These are phyloP conservation scores for Chlamydomonas asymmetrica DNA, from an alignment of 139 green algal genomes.

Conservation along the genomic window DNA sequence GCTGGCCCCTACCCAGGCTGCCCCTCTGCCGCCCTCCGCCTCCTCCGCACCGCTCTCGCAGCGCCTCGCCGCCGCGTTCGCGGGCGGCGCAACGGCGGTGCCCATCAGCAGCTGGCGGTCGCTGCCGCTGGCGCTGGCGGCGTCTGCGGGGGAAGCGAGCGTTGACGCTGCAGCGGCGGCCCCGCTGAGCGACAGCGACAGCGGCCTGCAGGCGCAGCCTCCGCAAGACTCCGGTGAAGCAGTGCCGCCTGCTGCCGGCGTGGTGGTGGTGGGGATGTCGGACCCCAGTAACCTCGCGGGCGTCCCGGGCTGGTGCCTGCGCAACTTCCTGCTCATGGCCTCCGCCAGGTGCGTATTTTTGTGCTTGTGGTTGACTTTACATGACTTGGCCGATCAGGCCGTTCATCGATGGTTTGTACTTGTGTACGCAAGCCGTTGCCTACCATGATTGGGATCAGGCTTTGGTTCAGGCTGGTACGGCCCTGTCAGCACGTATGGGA, in stretches of 20 bases:
- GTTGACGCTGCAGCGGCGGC: background rate
- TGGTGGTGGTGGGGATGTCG: no score
- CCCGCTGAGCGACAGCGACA: background rate
- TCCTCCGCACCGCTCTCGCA: no score
- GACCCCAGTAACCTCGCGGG: slow-evolving; percentile 64
- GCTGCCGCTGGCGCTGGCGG: background rate
- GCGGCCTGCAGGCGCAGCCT: background rate
- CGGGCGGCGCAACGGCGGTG: background rate
- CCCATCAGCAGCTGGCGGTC: slow-evolving; percentile 7
- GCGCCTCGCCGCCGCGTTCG: no score
- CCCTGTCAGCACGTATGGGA: no score
- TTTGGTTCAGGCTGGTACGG: no score
- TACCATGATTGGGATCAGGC: no score
- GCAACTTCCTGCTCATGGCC: slow-evolving; percentile 84
- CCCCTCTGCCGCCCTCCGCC: background rate
- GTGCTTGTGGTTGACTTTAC: no score
- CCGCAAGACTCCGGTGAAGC: background rate
- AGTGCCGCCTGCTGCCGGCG: slow-evolving; percentile 50
- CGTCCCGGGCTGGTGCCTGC: slow-evolving; percentile 81
- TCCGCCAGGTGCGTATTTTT: slow-evolving; percentile 38
- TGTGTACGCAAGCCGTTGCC: no score
- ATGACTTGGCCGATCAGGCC: no score
- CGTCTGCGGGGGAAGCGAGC: background rate
- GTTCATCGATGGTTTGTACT: no score
- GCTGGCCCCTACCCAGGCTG: slow-evolving; percentile 8